These are phyloP conservation scores for Aspergillus tubingensis DNA, from an alignment of 2,329 filamentous ascomycete species.

Conservation along the genomic window DNA sequence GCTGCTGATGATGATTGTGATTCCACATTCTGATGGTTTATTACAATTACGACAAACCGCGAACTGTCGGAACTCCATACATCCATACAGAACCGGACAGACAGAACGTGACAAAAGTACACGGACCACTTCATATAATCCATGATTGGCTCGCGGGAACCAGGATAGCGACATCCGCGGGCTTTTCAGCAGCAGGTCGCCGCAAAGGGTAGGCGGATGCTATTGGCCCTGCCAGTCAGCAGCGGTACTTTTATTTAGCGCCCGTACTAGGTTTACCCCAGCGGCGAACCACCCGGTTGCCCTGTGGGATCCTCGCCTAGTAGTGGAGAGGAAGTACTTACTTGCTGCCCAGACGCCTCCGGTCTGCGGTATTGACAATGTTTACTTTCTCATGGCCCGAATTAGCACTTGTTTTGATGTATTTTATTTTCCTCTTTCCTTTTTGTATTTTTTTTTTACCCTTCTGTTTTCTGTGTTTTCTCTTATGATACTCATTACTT, in stretches of 20 bases:
- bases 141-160: conserved; percentile 39
- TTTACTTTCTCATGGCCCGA: not conserved
- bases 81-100: not conserved
- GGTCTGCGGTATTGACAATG: not conserved
- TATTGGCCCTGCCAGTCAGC: conserved; percentile 26
- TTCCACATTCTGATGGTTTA: not conserved
- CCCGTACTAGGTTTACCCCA: conserved; percentile 16
- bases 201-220: conserved; percentile 36
- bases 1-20: not conserved
- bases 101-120: conserved; percentile 35
- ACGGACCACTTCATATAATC: conserved; percentile 16
- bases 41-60: not conserved
- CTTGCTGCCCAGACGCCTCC: not conserved
- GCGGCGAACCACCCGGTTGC: conserved; percentile 25
- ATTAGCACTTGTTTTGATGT: not conserved
- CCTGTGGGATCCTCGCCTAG: conserved; percentile 12
- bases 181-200: conserved; percentile 34
- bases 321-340: not conserved
- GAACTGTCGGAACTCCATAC: not conserved
- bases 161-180: conserved; percentile 30
- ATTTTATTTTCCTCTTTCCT: conserved; percentile 9
- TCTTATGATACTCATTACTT: conserved; percentile 6
- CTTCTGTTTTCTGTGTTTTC: conserved; percentile 15
- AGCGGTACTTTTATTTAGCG: conserved; percentile 21
- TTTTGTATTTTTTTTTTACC: not conserved